phyloP scores from a whole-genome alignment of 768 basidiomycete genomes.

The Amanita thiersii region DNA sequence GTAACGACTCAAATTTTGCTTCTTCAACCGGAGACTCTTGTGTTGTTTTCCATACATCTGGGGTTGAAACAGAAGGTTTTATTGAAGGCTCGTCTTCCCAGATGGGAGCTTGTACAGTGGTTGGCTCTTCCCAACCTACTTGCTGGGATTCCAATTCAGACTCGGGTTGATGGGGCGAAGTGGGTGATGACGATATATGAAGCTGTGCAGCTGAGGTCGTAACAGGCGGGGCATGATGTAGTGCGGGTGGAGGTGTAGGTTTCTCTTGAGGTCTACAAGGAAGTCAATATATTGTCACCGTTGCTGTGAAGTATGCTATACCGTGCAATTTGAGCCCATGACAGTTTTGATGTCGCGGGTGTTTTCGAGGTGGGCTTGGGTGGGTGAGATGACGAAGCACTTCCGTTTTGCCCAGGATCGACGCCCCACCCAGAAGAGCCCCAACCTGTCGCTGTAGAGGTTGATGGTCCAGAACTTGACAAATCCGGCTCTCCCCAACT shows the following conservation, averaged over 20 bases:
- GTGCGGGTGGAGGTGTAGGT: constrained; percentile 30
- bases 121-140: constrained; percentile 66
- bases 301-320: constrained; percentile 18
- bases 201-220: constrained; percentile 25
- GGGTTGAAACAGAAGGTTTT: constrained; percentile 20
- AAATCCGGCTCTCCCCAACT: constrained; percentile 26
- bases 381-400: constrained; percentile 20
- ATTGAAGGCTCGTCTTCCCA: constrained; percentile 65
- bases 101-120: constrained; percentile 54
- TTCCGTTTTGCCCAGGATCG: constrained; percentile 30
- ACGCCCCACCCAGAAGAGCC: constrained; percentile 24
- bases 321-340: constrained; percentile 85
- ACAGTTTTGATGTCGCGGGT: constrained; percentile 69
- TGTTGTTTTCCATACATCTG: constrained; percentile 27
- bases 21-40: constrained; percentile 14
- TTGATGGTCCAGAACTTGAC: constrained; percentile 19
- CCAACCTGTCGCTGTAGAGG: constrained; percentile 25
- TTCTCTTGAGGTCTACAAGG: constrained; percentile 57
- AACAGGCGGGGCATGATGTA: constrained; percentile 19
- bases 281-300: constrained; percentile 8
- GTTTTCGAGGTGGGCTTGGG: constrained; percentile 37
- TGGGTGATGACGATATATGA: constrained; percentile 10
- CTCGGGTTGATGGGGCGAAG: background rate
- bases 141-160: constrained; percentile 22
- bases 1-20: constrained; percentile 14